These are phyloP conservation scores for Aschersonia sp. DNA, from an alignment of 2,329 filamentous ascomycete species.

Conservation along the genomic window DNA sequence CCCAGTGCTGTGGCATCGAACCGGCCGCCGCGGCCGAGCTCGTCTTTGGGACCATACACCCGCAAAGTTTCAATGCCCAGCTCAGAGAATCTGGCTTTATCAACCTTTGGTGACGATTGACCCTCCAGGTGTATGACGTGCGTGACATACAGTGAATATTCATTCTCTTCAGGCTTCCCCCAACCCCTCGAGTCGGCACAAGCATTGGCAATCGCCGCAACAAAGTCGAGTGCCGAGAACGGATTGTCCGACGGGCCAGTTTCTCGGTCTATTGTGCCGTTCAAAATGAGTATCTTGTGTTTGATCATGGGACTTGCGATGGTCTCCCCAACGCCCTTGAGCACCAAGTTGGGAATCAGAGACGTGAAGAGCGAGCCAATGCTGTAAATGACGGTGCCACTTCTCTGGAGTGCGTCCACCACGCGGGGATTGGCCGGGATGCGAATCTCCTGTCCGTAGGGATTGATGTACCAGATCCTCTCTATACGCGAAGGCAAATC, in stretches of 20 bases:
- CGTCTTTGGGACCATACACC: conserved; percentile 54
- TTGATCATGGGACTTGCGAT: conserved; percentile 27
- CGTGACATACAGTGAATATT: conserved; percentile 59
- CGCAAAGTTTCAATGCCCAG: conserved; percentile 66
- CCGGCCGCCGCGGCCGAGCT: conserved; percentile 27
- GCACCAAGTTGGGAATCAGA: conserved; percentile 67
- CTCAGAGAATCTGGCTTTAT: conserved; percentile 44
- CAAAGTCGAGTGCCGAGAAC: conserved; percentile 67
- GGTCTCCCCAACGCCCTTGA: conserved; percentile 56
- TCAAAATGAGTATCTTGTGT: conserved; percentile 72
- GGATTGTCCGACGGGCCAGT: conserved; percentile 54
- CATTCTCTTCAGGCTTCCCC: conserved; percentile 19
- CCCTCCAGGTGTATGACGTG: conserved; percentile 73
- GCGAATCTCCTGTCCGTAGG: conserved; percentile 90
- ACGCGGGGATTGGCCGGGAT: conserved; percentile 74
- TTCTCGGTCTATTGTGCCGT: conserved; percentile 73
- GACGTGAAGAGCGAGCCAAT: conserved; percentile 92
- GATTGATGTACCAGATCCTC: conserved; percentile 93
- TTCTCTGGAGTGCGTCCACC: conserved; percentile 47
- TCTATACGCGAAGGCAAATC: conserved; percentile 66
- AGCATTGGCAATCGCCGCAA: conserved; percentile 63
- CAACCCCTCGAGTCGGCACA: conserved; percentile 51
- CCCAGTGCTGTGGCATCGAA: conserved; percentile 67
- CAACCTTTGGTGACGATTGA: conserved; percentile 52
- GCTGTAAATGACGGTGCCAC: conserved; percentile 68